Conservation (phyloP, 768 basidiomycete species). For the Pleurotus tuber-regium region DNA sequence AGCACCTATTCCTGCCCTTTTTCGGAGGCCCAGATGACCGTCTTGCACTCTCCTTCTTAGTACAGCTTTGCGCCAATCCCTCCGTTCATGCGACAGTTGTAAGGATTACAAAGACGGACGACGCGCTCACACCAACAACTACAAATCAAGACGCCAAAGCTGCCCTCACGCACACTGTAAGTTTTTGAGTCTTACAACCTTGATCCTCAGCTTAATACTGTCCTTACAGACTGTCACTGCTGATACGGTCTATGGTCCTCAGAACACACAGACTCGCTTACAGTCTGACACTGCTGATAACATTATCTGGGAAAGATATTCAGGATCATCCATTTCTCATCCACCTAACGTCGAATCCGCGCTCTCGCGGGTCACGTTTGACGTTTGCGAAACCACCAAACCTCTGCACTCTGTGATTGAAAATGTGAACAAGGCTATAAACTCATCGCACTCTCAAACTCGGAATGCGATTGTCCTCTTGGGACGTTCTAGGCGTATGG, state of each 20-base stretch:
- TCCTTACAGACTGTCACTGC: constrained; percentile 41
- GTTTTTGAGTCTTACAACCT: constrained; percentile 12
- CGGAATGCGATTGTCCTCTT: constrained; percentile 58
- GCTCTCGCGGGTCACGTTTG: constrained; percentile 67
- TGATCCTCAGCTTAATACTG: background rate
- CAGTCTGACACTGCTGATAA: constrained; percentile 84
- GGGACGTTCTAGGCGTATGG: constrained; percentile 75
- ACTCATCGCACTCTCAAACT: constrained; percentile 23
- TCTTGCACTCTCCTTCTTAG: constrained; percentile 74
- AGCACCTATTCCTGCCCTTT: constrained; percentile 85
- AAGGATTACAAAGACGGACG: constrained; percentile 47
- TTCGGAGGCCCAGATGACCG: constrained; percentile 95
- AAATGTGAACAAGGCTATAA: constrained; percentile 29
- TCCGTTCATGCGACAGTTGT: constrained; percentile 72
- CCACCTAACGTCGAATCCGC: constrained; percentile 33
- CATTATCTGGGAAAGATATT: constrained; percentile 68
- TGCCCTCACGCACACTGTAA: constrained; percentile 29
- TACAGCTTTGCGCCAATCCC: constrained; percentile 69
- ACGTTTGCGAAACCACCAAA: constrained; percentile 39
- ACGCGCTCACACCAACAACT: constrained; percentile 28
- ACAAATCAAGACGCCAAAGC: constrained; percentile 19
- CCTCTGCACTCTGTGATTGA: constrained; percentile 60
- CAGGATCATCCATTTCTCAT: constrained; percentile 27
- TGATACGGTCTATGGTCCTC: constrained; percentile 72
- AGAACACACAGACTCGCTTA: constrained; percentile 62